These are phyloP conservation scores for Grammothele lineata DNA, from an alignment of 768 basidiomycete species.

Conservation along the genomic window DNA sequence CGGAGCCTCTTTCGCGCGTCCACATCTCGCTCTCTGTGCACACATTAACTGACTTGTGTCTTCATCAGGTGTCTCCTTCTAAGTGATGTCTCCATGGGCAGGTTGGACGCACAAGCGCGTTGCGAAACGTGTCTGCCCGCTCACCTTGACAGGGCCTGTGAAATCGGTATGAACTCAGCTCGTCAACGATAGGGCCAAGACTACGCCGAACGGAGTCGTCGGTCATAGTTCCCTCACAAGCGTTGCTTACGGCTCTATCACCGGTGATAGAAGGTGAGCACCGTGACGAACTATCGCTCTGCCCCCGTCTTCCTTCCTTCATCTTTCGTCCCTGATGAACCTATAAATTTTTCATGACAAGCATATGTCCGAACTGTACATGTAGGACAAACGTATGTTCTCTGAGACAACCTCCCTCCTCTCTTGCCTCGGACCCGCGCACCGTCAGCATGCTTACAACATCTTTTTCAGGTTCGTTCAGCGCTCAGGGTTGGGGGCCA, in stretches of 20 bases:
- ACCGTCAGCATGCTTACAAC: not conserved
- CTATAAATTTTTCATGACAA: constrained; percentile 44
- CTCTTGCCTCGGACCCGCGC: too few species aligned
- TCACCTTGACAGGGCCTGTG: too few species aligned
- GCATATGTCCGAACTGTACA: constrained; percentile 67
- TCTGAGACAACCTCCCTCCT: constrained; percentile 38
- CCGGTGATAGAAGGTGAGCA: not conserved
- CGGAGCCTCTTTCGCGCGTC: constrained; percentile 37
- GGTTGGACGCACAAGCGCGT: too few species aligned
- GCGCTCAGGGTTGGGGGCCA: too few species aligned
- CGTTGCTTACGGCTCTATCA: not conserved
- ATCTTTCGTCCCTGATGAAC: constrained; percentile 45
- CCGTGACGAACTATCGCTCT: constrained; percentile 7
- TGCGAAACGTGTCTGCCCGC: too few species aligned
- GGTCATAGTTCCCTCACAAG: too few species aligned
- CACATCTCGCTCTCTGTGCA: not conserved
- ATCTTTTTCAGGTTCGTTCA: not conserved
- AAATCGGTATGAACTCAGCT: too few species aligned
- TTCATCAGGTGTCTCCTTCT: too few species aligned
- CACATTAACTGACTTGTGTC: too few species aligned
- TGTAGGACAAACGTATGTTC: constrained; percentile 49
- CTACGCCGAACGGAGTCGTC: too few species aligned
- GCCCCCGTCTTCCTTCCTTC: constrained; percentile 1
- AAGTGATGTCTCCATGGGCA: too few species aligned
- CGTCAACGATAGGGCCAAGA: too few species aligned